phyloP scores from a whole-genome alignment of 2,329 filamentous ascomycete genomes.

The Talaromyces funiculosus region DNA sequence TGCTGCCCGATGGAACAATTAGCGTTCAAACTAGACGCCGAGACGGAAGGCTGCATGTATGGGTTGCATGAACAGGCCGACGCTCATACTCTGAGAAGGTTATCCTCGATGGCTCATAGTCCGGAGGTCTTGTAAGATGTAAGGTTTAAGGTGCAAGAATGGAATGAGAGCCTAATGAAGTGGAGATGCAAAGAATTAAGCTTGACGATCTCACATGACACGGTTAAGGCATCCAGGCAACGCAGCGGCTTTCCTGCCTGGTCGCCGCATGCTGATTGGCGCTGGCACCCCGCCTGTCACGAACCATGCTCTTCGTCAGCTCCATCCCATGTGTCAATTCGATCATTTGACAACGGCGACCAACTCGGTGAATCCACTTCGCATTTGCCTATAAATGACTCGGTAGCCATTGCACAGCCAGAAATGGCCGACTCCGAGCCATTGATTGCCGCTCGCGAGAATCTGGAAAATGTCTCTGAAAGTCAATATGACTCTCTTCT shows the following conservation, averaged over 20 bases:
- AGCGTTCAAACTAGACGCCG: background rate
- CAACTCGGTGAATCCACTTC: too few species aligned
- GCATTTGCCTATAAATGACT: too few species aligned
- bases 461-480: background rate
- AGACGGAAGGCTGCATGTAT: background rate
- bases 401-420: background rate
- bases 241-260: background rate
- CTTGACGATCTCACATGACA: slow-evolving; percentile 8
- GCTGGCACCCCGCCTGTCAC: slow-evolving; percentile 15
- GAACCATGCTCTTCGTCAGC: background rate
- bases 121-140: too few species aligned
- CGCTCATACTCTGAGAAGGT: background rate
- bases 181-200: slow-evolving; percentile 1
- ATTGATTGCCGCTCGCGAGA: background rate
- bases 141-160: too few species aligned
- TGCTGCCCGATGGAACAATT: background rate
- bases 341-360: background rate
- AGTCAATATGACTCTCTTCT: slow-evolving; percentile 15
- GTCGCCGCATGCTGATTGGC: slow-evolving; percentile 4
- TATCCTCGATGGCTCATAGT: too few species aligned
- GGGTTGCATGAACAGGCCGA: background rate
- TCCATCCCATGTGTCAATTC: background rate
- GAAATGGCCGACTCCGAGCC: slow-evolving; percentile 11
- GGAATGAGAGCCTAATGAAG: background rate
- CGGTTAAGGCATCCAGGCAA: background rate